phyloP scores from a whole-genome alignment of 306 rosid genomes.

The Pueraria montana region DNA sequence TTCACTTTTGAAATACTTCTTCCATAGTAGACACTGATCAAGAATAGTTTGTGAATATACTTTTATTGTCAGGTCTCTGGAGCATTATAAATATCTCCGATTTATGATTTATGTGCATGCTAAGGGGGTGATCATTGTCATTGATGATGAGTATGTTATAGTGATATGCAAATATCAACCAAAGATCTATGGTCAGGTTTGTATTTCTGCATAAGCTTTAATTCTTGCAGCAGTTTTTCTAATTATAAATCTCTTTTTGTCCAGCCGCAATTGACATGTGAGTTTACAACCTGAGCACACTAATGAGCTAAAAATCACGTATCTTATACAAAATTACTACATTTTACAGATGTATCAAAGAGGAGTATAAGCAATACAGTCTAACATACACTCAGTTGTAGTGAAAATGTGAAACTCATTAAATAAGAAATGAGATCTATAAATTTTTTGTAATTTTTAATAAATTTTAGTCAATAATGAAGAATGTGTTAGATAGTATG shows the following conservation, averaged over 20 bases:
- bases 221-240: constrained; percentile 14
- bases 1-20: no score
- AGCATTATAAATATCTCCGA: constrained; percentile 54
- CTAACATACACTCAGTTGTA: no score
- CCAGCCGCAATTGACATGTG: constrained; percentile 8
- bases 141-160: constrained; percentile 70
- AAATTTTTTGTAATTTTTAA: no score
- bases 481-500: no score
- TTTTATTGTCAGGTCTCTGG: constrained; percentile 56
- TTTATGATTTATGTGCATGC: constrained; percentile 95
- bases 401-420: no score
- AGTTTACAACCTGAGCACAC: neutral
- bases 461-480: no score
- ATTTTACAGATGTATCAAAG: no score
- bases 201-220: constrained; percentile 1
- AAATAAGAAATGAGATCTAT: no score
- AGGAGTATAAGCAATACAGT: no score
- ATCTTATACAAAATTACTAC: no score
- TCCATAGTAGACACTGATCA: no score
- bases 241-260: constrained; percentile 2
- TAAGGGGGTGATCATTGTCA: constrained; percentile 4
- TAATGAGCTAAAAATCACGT: constrained; percentile 31
- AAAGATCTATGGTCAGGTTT: constrained; percentile 54
- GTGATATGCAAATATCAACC: constrained; percentile 88
- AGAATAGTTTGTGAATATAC: no score